phyloP scores from a whole-genome alignment of 1,284 basidiomycete species.

The Cryptococcus sp. region DNA sequence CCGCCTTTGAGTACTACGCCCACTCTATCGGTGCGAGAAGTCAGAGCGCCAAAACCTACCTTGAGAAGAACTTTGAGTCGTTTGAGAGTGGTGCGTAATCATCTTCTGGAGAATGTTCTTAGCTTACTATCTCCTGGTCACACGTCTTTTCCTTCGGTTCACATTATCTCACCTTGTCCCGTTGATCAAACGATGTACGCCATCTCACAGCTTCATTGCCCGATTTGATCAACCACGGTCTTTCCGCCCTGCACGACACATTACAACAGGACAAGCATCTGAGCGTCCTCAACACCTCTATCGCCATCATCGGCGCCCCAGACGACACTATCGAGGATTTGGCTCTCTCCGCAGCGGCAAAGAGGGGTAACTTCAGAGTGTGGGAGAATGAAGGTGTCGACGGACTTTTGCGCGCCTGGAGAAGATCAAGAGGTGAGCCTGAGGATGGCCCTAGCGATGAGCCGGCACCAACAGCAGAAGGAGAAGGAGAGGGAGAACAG shows the following conservation, averaged over 20 bases:
- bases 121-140: not conserved
- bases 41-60: slow-evolving; percentile 97
- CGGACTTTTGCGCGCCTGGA: slow-evolving; percentile 64
- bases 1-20: slow-evolving; percentile 96
- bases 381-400: slow-evolving; percentile 63
- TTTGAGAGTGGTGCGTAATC: slow-evolving; percentile 74
- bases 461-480: slow-evolving; percentile 17
- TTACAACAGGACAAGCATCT: slow-evolving; percentile 97
- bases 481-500: slow-evolving; percentile 5
- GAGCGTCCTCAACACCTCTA: slow-evolving; percentile 85
- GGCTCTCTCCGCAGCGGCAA: slow-evolving; percentile 35
- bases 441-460: slow-evolving; percentile 47
- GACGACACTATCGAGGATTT: slow-evolving; percentile 32
- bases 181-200: not conserved
- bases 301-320: slow-evolving; percentile 78
- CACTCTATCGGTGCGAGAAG: slow-evolving; percentile 97
- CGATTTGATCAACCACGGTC: slow-evolving; percentile 83
- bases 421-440: slow-evolving; percentile 48
- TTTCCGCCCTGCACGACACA: slow-evolving; percentile 90
- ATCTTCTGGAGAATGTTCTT: not conserved
- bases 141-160: not conserved
- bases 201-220: slow-evolving; percentile 67
- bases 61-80: slow-evolving; percentile 89
- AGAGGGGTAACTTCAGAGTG: slow-evolving; percentile 47
- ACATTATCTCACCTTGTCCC: not conserved